phyloP scores from a whole-genome alignment of 495 filamentous ascomycete genomes.

The Immersiella caudata region DNA sequence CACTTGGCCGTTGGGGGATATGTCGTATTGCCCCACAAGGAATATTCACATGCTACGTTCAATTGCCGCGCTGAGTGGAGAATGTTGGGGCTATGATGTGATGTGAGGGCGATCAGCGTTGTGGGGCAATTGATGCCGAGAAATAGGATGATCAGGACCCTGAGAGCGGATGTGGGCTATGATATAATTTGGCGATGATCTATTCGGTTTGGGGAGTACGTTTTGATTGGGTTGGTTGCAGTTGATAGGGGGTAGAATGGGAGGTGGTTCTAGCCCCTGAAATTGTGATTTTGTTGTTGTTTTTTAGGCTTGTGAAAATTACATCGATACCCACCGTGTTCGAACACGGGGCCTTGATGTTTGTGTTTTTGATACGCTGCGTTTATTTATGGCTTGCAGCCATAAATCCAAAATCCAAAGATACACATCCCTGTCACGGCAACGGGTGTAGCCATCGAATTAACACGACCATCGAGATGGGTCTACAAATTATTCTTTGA shows the following conservation, averaged over 20 bases:
- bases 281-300: background rate
- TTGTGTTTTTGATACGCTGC: too few species aligned
- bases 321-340: too few species aligned
- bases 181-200: background rate
- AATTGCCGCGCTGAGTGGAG: background rate
- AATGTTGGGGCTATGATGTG: background rate
- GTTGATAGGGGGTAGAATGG: background rate
- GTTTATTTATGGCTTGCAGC: too few species aligned
- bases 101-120: background rate
- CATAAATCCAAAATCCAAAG: too few species aligned
- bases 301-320: too few species aligned
- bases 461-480: too few species aligned
- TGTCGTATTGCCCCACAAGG: background rate
- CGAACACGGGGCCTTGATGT: too few species aligned
- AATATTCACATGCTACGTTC: background rate
- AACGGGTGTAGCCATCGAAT: too few species aligned
- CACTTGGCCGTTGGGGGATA: background rate
- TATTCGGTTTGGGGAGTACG: background rate
- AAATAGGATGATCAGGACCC: background rate
- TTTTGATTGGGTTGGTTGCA: background rate
- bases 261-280: background rate
- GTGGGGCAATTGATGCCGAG: background rate
- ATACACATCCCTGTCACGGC: too few species aligned
- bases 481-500: too few species aligned
- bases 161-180: background rate